Base-by-base conservation (phyloP, 306 rosid species). In the Morella rubra region DNA sequence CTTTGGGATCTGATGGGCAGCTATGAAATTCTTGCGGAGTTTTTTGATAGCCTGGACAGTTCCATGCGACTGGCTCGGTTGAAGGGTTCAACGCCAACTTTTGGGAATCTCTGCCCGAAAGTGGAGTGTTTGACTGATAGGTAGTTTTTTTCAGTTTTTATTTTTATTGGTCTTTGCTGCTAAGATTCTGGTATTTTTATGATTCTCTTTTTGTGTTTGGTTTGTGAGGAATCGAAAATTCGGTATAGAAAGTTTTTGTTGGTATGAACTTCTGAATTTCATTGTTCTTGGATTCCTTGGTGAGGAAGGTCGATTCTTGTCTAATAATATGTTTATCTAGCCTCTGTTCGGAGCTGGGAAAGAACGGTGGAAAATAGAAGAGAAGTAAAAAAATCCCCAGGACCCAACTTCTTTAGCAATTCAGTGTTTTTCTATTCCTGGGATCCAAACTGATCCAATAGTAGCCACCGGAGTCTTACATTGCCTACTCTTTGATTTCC, bases 61-160 rank as follows among this genome's bases (percentile, higher is more conserved):
- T 87, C 91, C 49, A 83, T 92, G 73, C 78, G 89, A 18, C 73
- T 92, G 69, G 56, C 83, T 74, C 84, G 82, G 12, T 54, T 83
- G 73, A 90, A 81, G 83, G 83, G 90, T 4, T 69, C 65, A n/a
- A 59, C 65, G 20, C 47, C 92, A 0, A 80, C 81, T 40, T 94
- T 92, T 55, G 52, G 82, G 1, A 83, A 84, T 40, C 73, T 94
- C 42, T 72, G 81, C 83, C 84, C 80, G 8, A 73, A 75, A 22
- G 77, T 94, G 27, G 93, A 92, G 81, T 72, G 72, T 54, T 87
- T 90, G 42, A 84, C 89, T 44, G 96, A 88, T 60, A 86, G 98
- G 98, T 94, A 84, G 37, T 32, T 32, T 32, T 32, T 2, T 32
- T 32, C 37, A 32, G 2, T 27, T 27, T 27, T 11, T 47, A 49